These are phyloP conservation scores for Metarhizium anisopliae DNA, from an alignment of 2,329 filamentous ascomycete genomes.

Conservation along the genomic window DNA sequence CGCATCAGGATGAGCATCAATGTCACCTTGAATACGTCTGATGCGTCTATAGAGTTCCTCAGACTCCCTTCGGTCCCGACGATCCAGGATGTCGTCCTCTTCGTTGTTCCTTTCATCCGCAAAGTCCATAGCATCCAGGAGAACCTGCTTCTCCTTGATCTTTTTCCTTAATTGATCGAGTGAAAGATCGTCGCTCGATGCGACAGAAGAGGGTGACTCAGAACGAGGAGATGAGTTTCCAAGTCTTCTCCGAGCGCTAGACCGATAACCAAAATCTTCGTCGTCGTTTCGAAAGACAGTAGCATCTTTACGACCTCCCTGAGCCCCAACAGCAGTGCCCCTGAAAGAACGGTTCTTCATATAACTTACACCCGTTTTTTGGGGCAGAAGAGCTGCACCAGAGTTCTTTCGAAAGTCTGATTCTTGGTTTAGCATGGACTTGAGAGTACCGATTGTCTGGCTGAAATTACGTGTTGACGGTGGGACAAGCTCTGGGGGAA, in stretches of 20 bases:
- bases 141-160: conserved; percentile 86
- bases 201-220: conserved; percentile 58
- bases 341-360: conserved; percentile 92
- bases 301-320: conserved; percentile 72
- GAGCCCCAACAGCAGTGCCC: conserved; percentile 46
- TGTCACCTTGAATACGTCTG: conserved; percentile 85
- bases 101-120: conserved; percentile 83
- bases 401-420: conserved; percentile 83
- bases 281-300: conserved; percentile 97
- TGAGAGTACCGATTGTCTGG: conserved; percentile 87
- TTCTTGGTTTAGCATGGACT: conserved; percentile 79
- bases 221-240: conserved; percentile 77
- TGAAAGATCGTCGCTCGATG: conserved; percentile 71
- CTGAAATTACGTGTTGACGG: conserved; percentile 91
- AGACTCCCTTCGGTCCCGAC: conserved; percentile 81
- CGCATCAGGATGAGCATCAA: conserved; percentile 76
- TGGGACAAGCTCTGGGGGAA: conserved; percentile 87
- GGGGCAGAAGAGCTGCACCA: conserved; percentile 82
- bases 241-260: conserved; percentile 80
- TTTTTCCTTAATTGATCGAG: conserved; percentile 87
- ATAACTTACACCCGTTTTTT: conserved; percentile 97
- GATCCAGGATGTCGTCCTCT: conserved; percentile 85
- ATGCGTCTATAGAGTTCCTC: conserved; percentile 93
- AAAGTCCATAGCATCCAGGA: conserved; percentile 94
- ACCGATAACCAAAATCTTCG: conserved; percentile 84